Evolutionary conservation across 371 early-diverging fungal species (phyloP), one percentile per base, ranked within the genome.

Genomic region (Haplosporangium sp.): DNA sequence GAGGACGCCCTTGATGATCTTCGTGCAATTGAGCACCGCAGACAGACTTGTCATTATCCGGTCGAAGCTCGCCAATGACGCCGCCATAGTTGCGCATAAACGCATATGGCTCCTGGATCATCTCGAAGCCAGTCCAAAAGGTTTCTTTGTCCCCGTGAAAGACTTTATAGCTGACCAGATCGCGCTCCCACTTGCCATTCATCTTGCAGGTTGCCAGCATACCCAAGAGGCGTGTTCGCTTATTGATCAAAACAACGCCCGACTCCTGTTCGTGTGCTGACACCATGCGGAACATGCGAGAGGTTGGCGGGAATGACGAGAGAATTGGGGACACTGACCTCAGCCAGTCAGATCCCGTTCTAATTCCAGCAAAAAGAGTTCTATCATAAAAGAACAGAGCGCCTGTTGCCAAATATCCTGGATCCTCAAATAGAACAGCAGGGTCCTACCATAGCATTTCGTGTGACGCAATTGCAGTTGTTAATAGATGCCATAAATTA

Each of bases 321-420:
- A 61, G 67, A 16, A 84, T 70, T 6, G 87, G 86, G 21, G 85
- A 69, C 38, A 86, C 84, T 1, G 86, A 83, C 16, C 74, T 79
- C 0, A 88, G 46, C 86, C 89, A 89, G 23, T 68, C 64, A 13
- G 80, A 55, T 13, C 83, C 84, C 4, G 50, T 43, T 1, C 67
- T 36, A 61, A 70, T 82, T 13, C 69, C 70, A 5, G 72, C 51
- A 58, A 87, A 86, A 23, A 88, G 63, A 0, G 88, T 88, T 13
- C 91, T 86, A 70, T 93, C 93, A 50, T 84, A 83, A 69, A 90
- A 93, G 73, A 91, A 91, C 12, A 93, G 59, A 0, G 90, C 83
- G 12, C 93, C 91, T 1, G 88, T 86, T 5, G 80, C 69, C 21
- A 74, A 55, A 66, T 91, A 93, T 0, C 86, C 87, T 20, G 81